Evolutionary conservation across 129 eudicot genomes (phyloP).

Genomic region (carrot (Daucus carota)): DH1_v3.0 NC_030387.2:40141501-40142000

Average conservation of each 20-base stretch:
- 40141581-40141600: not conserved
- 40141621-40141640: not conserved
- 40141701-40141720: not conserved
- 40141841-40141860: not conserved
- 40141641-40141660: not conserved
- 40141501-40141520: too few species aligned
- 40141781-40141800: not conserved
- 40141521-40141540: not conserved
- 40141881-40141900: not conserved
- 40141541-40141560: not conserved
- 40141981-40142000: not conserved
- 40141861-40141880: not conserved
- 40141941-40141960: constrained; percentile 5
- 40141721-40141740: not conserved
- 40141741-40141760: not conserved
- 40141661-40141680: not conserved
- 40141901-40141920: constrained; percentile 1
- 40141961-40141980: not conserved
- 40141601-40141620: not conserved
- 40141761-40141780: not conserved
- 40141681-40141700: not conserved
- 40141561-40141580: not conserved
- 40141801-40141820: not conserved
- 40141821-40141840: not conserved
- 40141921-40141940: constrained; percentile 11